These are phyloP conservation scores for Porpolomopsis calyptriformis DNA, from an alignment of 768 basidiomycete species.

Conservation along the genomic window DNA sequence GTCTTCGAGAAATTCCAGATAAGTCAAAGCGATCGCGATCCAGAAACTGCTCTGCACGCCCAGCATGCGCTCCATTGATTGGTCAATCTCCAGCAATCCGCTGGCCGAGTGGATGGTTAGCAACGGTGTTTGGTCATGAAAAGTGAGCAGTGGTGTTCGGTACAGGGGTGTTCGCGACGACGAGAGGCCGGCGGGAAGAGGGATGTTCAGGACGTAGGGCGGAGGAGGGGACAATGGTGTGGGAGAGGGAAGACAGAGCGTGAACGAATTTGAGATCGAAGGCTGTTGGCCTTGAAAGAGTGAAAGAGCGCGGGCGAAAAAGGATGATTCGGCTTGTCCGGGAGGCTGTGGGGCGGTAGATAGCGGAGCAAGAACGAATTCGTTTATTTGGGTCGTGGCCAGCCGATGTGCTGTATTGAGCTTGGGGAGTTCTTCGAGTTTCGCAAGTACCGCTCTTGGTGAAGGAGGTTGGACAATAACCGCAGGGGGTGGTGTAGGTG, in stretches of 20 bases:
- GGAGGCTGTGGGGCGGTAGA: constrained; percentile 26
- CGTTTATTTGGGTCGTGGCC: constrained; percentile 32
- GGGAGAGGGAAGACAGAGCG: constrained; percentile 31
- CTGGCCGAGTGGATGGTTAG: constrained; percentile 46
- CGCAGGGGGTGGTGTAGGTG: constrained; percentile 39
- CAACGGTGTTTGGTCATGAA: constrained; percentile 64
- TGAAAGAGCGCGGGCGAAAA: constrained; percentile 42
- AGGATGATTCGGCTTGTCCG: constrained; percentile 26
- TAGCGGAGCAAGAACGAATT: constrained; percentile 44
- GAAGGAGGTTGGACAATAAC: constrained; percentile 24
- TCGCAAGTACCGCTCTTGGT: constrained; percentile 22
- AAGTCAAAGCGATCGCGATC: constrained; percentile 64
- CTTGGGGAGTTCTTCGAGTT: constrained; percentile 16
- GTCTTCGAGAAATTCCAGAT: constrained; percentile 67
- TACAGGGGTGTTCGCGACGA: constrained; percentile 12
- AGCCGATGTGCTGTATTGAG: constrained; percentile 14
- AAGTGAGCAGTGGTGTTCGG: constrained; percentile 42
- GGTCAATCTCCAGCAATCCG: constrained; percentile 56
- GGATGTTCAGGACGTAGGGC: constrained; percentile 23
- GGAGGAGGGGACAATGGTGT: constrained; percentile 25
- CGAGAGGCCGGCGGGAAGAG: constrained; percentile 12
- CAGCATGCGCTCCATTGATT: constrained; percentile 40
- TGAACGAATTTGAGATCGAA: constrained; percentile 54
- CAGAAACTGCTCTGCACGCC: constrained; percentile 74
- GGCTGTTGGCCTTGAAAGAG: constrained; percentile 39